phyloP scores from a whole-genome alignment of 768 basidiomycete species.

The Mycena olivaceomarginata region DNA sequence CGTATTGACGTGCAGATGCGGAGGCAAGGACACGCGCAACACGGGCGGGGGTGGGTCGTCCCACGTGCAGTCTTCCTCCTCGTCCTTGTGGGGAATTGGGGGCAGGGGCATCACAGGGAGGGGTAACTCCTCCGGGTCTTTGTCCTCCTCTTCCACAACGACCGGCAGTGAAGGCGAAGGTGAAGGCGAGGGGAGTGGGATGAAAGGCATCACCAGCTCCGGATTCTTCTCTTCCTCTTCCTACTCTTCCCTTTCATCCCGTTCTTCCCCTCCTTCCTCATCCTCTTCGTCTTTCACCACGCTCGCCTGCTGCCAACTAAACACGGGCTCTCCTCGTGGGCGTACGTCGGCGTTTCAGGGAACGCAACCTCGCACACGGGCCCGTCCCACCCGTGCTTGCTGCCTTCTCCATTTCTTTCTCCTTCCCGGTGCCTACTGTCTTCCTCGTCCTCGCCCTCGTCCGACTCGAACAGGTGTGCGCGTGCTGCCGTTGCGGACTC shows the following conservation, averaged over 20 bases:
- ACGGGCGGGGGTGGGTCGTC: neutral
- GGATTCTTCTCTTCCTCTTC: slow-evolving; percentile 17
- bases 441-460: neutral
- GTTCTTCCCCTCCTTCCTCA: neutral
- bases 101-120: too few species aligned
- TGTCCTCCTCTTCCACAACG: neutral
- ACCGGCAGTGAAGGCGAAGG: neutral
- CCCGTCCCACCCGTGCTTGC: neutral
- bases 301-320: too few species aligned
- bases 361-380: neutral
- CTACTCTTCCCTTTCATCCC: too few species aligned
- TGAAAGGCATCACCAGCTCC: slow-evolving; percentile 32
- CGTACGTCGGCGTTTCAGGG: neutral
- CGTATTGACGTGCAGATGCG: neutral
- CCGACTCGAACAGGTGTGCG: neutral
- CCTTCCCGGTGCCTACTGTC: neutral
- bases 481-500: too few species aligned
- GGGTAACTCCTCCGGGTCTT: too few species aligned
- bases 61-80: too few species aligned
- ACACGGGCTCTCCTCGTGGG: neutral
- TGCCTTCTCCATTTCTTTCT: too few species aligned
- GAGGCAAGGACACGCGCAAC: slow-evolving; percentile 12
- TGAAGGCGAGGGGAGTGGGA: slow-evolving; percentile 12
- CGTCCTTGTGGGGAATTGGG: too few species aligned
- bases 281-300: neutral